These are phyloP conservation scores for Gaultheria prostrata DNA, from an alignment of 148 eudicot species.

Conservation along the genomic window DNA sequence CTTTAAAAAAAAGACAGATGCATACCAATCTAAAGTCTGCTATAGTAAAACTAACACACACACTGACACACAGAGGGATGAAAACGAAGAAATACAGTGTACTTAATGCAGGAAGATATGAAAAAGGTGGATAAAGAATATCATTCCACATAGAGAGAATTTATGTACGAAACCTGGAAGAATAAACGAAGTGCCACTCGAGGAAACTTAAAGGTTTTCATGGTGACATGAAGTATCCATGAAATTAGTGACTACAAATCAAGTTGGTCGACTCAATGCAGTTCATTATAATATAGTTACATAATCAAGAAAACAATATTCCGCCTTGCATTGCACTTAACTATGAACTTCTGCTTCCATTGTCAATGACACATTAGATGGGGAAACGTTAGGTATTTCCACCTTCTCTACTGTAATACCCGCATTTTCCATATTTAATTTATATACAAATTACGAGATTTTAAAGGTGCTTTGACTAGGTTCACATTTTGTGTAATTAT, in stretches of 20 bases:
- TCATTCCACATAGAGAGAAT: not conserved
- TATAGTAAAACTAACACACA: not conserved
- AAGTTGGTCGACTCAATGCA: slow-evolving; percentile 3
- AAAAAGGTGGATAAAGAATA: not conserved
- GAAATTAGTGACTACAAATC: not conserved
- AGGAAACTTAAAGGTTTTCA: not conserved
- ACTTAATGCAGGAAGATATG: not conserved
- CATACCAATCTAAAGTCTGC: too few relatives aligned
- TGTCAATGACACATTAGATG: not conserved
- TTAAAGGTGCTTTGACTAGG: too few relatives aligned
- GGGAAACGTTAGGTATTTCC: not conserved
- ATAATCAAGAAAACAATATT: not conserved
- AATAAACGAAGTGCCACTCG: not conserved
- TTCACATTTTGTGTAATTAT: too few relatives aligned
- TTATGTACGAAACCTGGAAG: not conserved
- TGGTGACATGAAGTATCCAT: not conserved
- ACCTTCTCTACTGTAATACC: too few relatives aligned
- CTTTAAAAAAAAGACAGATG: too few relatives aligned
- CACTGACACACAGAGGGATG: too few relatives aligned
- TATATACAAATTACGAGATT: too few relatives aligned
- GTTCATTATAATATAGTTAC: not conserved
- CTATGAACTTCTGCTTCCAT: not conserved
- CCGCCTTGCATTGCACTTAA: not conserved
- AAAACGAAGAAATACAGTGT: not conserved
- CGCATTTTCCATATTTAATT: too few relatives aligned